Base-by-base conservation (phyloP, 1,139 yeast genomes). In the Schwanniomyces etchellsii region DNA sequence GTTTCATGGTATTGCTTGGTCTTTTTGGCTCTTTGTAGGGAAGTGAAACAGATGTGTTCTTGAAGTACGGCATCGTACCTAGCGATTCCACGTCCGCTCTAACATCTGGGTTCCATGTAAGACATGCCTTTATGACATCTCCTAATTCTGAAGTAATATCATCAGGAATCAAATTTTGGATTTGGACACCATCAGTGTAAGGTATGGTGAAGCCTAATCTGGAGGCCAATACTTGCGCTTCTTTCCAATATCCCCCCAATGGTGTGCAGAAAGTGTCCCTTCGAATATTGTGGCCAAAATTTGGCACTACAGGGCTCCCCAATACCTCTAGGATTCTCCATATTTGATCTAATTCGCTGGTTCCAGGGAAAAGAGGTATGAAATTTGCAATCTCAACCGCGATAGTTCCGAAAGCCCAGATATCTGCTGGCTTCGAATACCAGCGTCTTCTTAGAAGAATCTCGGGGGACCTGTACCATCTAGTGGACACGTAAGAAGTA, bases 391-490 rank as follows among this genome's bases (percentile, higher is more conserved):
- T 63, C 54, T 91, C 98, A 5, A 76, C 77, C 0, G 91, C 89
- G 28, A 91, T 85, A 17, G 81, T 70, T 1, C 95, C 96, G 60
- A 86, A 83, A 0, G 97, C 95, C 97, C 97, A 91, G 25, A 89
- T 74, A 60, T 91, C 98, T 26, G 86, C 75, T 1, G 95, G 88
- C 31, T 64, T 70, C 0, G 91, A 75, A 52, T 91, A 86, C 43
- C 57, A 58, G 5, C 70, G 69, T 39, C 74, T 74, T 38, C 91
- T 69, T 35, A 91, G 63, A 27, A 91, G 64, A 27, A 91, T 81
- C 55, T 91, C 98, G 0, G 98, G 98, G 0, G 96, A 80, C 37
- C 98, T 67, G 52, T 91, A 91, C 97, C 97, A 91, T 45, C 98
- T 71, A 0, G 97, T 91, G 0, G 96, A 83, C 5, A 91, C 93